Percentiles rank a stretch among this genome's conserved stretches.
These are phyloP conservation scores for Beauveria sp. DNA, from an alignment of 2,329 filamentous ascomycete genomes.

Conservation along the genomic window DNA sequence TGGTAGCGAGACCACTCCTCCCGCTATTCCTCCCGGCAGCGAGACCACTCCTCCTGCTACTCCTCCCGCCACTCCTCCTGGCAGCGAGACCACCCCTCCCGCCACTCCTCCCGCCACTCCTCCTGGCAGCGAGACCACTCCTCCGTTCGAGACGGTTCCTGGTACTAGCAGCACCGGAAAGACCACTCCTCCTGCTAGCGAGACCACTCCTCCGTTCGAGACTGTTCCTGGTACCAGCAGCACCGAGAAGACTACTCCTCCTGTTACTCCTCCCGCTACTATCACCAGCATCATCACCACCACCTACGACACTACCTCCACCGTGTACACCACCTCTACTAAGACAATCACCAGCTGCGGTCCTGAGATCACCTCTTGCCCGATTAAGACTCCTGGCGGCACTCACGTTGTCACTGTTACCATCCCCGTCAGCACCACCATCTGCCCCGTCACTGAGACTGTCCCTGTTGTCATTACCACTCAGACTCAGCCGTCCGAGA, in stretches of 20 bases:
- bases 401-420: conserved; percentile 44
- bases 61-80: no score
- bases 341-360: conserved; percentile 44
- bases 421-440: conserved; percentile 49
- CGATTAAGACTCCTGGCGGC: conserved; percentile 32
- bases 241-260: conserved; percentile 9
- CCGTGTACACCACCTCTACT: conserved; percentile 41
- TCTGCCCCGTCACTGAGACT: conserved; percentile 53
- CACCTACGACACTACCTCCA: conserved; percentile 39
- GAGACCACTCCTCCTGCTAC: not conserved
- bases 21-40: not conserved
- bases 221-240: not conserved
- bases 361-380: conserved; percentile 42
- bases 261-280: conserved; percentile 16
- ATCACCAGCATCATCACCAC: conserved; percentile 17
- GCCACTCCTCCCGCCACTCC: no score
- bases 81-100: no score
- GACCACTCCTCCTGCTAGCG: not conserved
- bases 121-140: no score
- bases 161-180: not conserved
- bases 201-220: conserved; percentile 2
- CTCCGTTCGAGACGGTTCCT: no score
- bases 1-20: conserved; percentile 12
- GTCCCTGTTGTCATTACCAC: conserved; percentile 15
- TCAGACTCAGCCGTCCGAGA: conserved; percentile 13